These are phyloP conservation scores for Erodium texanum DNA, from an alignment of 441 rosid genomes.

Conservation along the genomic window DNA sequence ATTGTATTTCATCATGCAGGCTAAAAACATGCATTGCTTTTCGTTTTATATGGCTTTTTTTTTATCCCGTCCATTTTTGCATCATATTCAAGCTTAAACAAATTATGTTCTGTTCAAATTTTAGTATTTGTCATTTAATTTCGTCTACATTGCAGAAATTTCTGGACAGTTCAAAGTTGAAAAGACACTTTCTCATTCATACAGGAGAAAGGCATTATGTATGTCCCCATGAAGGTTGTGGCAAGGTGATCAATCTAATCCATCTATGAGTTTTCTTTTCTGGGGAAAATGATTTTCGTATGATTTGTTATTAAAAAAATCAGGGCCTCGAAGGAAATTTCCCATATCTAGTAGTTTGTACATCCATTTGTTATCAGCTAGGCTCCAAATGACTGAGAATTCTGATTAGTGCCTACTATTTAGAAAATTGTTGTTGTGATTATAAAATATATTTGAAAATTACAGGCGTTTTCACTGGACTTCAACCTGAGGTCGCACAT, in stretches of 20 bases:
- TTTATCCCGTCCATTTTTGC: too few relatives aligned
- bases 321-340: background rate
- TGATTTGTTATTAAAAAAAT: too few relatives aligned
- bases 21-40: background rate
- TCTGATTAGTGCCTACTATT: background rate
- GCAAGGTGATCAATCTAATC: constrained; percentile 61
- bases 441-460: constrained; percentile 5
- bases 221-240: constrained; percentile 94
- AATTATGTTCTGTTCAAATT: background rate
- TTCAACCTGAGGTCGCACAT: constrained; percentile 93
- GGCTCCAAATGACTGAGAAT: background rate
- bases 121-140: background rate
- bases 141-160: constrained; percentile 62
- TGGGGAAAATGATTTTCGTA: background rate
- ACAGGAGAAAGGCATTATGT: constrained; percentile 77
- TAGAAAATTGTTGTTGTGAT: background rate
- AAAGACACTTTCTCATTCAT: constrained; percentile 87
- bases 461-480: constrained; percentile 94
- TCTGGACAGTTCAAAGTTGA: constrained; percentile 94
- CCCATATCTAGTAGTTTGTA: background rate
- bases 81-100: background rate
- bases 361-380: background rate
- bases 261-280: constrained; percentile 7
- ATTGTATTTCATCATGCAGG: background rate
- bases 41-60: too few relatives aligned